Evolutionary conservation across 805 yeast species (phyloP).

Genomic region (Phaffomyces opuntiae): DNA sequence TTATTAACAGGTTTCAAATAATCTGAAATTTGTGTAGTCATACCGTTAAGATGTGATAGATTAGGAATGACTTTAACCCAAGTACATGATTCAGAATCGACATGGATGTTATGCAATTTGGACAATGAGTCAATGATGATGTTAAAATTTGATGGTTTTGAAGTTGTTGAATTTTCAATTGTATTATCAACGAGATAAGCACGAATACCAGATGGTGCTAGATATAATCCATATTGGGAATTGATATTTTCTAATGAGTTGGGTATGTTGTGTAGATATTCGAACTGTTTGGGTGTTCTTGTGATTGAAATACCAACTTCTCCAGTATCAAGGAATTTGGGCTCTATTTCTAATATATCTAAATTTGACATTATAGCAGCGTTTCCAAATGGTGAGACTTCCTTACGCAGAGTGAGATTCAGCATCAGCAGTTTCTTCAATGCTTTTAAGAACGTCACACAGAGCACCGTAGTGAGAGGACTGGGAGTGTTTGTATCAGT

Average conservation of each 20-base stretch:
- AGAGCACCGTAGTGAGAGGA: slow-evolving; percentile 26
- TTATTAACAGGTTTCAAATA: slow-evolving; percentile 46
- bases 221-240: slow-evolving; percentile 34
- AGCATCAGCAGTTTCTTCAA: slow-evolving; percentile 35
- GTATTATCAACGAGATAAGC: slow-evolving; percentile 33
- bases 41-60: slow-evolving; percentile 58
- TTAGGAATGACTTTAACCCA: slow-evolving; percentile 72
- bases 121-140: slow-evolving; percentile 30
- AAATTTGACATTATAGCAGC: slow-evolving; percentile 28
- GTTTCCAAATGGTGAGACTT: slow-evolving; percentile 45
- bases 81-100: slow-evolving; percentile 15
- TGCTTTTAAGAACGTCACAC: slow-evolving; percentile 44
- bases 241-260: slow-evolving; percentile 14
- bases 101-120: slow-evolving; percentile 27
- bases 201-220: slow-evolving; percentile 52
- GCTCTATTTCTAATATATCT: slow-evolving; percentile 37
- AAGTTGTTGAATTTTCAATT: slow-evolving; percentile 28
- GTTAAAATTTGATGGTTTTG: slow-evolving; percentile 36
- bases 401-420: slow-evolving; percentile 27
- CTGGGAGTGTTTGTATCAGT: slow-evolving; percentile 20
- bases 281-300: slow-evolving; percentile 24
- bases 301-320: slow-evolving; percentile 33
- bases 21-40: slow-evolving; percentile 54
- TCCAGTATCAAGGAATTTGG: slow-evolving; percentile 40
- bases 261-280: slow-evolving; percentile 23